Percentiles rank a stretch among this genome's conserved stretches.
Evolutionary conservation across 2,329 filamentous ascomycete genomes (phyloP).

Genomic region (Orbilia brochopaga): DNA sequence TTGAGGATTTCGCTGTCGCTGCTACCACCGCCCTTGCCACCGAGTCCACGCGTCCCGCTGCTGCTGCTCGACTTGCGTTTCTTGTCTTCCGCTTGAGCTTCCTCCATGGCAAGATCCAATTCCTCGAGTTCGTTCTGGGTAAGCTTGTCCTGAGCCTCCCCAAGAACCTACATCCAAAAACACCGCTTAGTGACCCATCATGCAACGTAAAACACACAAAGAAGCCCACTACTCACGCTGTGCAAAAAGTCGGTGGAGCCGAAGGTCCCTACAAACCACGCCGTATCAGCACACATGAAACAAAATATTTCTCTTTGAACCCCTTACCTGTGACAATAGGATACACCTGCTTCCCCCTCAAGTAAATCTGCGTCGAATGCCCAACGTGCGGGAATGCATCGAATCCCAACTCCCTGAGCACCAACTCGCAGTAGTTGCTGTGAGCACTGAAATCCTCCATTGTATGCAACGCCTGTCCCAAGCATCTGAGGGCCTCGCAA

Average conservation of each 20-base stretch:
- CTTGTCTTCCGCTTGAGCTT: slow-evolving; percentile 65
- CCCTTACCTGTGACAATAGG: slow-evolving; percentile 71
- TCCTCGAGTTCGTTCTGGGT: slow-evolving; percentile 84
- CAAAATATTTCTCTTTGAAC: slow-evolving; percentile 67
- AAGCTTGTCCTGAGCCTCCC: slow-evolving; percentile 82
- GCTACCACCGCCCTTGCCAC: slow-evolving; percentile 24
- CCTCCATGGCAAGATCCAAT: slow-evolving; percentile 75
- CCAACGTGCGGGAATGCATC: slow-evolving; percentile 78
- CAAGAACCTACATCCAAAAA: slow-evolving; percentile 56
- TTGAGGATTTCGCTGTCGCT: slow-evolving; percentile 72
- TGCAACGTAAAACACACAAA: slow-evolving; percentile 56
- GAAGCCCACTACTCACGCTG: slow-evolving; percentile 61
- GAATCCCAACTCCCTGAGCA: slow-evolving; percentile 72
- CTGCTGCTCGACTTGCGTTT: slow-evolving; percentile 51
- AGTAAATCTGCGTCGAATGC: slow-evolving; percentile 68
- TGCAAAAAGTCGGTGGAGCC: slow-evolving; percentile 84
- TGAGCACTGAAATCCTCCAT: slow-evolving; percentile 82
- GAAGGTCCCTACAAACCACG: slow-evolving; percentile 63
- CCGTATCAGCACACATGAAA: slow-evolving; percentile 55
- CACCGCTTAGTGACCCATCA: slow-evolving; percentile 57
- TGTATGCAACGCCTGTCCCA: slow-evolving; percentile 77
- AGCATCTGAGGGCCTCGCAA: slow-evolving; percentile 77
- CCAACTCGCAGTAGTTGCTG: slow-evolving; percentile 82
- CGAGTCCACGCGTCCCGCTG: slow-evolving; percentile 24
- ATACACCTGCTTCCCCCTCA: slow-evolving; percentile 70